Evolutionary conservation across 352 stramenopile genomes (phyloP), one percentile per base, ranked within the genome.

Genomic region (Phytophthora vignae): DNA sequence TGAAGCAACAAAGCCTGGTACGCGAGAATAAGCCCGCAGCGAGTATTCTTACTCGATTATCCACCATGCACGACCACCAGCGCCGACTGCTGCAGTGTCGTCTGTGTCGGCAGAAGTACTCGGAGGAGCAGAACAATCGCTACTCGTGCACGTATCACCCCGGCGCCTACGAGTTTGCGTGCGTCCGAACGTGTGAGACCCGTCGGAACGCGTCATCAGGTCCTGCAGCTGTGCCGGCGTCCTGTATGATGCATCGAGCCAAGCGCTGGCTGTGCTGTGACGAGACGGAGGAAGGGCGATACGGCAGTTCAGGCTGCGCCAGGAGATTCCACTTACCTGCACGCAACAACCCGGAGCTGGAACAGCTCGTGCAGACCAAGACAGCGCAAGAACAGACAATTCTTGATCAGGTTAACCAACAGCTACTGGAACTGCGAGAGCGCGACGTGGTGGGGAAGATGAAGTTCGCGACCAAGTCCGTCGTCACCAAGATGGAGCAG

Each of bases 221-320:
- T 11, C 67, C 67, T 14, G 55, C 60, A 27, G 66, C 71, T 9
- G 71, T 78, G 4, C 71, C 71, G 17, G 71, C 71, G 5, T 67
- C 42, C 0, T 95, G 88, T 54, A 94, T 94, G 85, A 74, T 94
- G 64, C 88, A 95, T 38, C 86, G 88, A 9, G 75, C 84, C 0
- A 85, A 81, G 42, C 75, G 88, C 5, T 95, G 88, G 88, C 69
- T 93, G 0, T 95, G 88, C 40, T 95, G 86, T 55, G 86, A 95
- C 50, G 70, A 87, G 48, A 95, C 84, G 0, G 78, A 92, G 0
- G 84, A 94, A 81, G 88, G 85, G 9, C 60, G 82, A 0, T 89
- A 90, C 33, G 88, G 84, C 4, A 90, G 77, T 49, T 91, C 79
- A 17, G 88, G 88, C 0, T 95, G 86, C 56, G 62, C 74, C 3